Evolutionary conservation across 306 rosid genomes (phyloP).

Genomic region (Sicyos edulis): DNA sequence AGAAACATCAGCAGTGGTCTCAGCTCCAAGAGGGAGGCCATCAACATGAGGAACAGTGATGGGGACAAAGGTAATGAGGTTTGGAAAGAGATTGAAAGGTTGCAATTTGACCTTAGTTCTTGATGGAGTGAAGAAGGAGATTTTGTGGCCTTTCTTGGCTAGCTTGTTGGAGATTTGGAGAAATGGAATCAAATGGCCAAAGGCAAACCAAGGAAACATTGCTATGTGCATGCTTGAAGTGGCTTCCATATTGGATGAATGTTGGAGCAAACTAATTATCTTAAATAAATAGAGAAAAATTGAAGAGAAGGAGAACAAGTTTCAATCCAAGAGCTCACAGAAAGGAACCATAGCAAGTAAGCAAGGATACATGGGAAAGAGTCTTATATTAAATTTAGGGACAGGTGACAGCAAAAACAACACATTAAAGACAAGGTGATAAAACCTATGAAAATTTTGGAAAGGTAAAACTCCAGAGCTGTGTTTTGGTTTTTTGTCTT

Average conservation of each 20-base stretch:
- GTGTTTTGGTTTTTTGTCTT: too few species aligned
- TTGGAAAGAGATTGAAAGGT: slow-evolving; percentile 46
- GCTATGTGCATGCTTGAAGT: slow-evolving; percentile 25
- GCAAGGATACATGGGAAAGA: too few species aligned
- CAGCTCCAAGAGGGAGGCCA: slow-evolving; percentile 50
- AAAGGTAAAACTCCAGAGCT: too few species aligned
- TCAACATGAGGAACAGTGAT: slow-evolving; percentile 45
- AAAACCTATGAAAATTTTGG: not conserved
- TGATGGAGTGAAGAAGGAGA: slow-evolving; percentile 50
- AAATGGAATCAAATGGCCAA: slow-evolving; percentile 55
- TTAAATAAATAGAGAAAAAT: too few species aligned
- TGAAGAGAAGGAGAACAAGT: not conserved
- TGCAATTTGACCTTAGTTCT: slow-evolving; percentile 36
- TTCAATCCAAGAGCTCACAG: too few species aligned
- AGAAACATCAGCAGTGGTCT: slow-evolving; percentile 60
- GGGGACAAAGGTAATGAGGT: slow-evolving; percentile 55
- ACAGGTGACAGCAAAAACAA: too few species aligned
- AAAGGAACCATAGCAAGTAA: too few species aligned
- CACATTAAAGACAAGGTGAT: not conserved
- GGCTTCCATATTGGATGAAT: slow-evolving; percentile 28
- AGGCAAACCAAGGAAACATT: slow-evolving; percentile 67
- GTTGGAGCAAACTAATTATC: not conserved
- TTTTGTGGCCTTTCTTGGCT: slow-evolving; percentile 48
- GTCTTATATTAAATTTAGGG: too few species aligned
- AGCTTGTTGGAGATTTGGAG: slow-evolving; percentile 62